These are phyloP conservation scores for Saccharomycopsis schoenii DNA, from an alignment of 805 yeast species.

Conservation along the genomic window DNA sequence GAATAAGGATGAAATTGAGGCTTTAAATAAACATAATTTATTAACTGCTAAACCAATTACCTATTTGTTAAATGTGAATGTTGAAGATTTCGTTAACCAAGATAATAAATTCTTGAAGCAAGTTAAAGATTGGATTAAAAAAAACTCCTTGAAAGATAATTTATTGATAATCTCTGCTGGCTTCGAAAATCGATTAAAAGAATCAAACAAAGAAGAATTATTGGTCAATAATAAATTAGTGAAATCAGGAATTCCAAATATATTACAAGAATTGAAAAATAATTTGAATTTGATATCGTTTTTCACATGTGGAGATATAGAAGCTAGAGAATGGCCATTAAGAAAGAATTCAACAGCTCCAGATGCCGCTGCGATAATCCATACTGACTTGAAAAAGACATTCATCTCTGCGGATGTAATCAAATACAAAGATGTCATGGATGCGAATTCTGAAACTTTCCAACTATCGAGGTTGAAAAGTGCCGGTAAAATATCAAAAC, in stretches of 20 bases:
- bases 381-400: constrained; percentile 72
- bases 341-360: constrained; percentile 70
- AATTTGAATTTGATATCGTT: constrained; percentile 66
- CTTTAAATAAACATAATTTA: constrained; percentile 61
- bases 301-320: constrained; percentile 80
- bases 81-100: constrained; percentile 50
- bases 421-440: constrained; percentile 14
- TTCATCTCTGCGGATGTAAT: constrained; percentile 71
- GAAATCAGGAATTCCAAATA: constrained; percentile 43
- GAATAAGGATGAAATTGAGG: constrained; percentile 53
- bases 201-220: constrained; percentile 14
- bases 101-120: constrained; percentile 40
- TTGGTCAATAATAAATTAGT: constrained; percentile 9
- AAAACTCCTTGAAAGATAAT: constrained; percentile 56
- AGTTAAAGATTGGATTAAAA: constrained; percentile 57
- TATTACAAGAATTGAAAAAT: constrained; percentile 56
- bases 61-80: constrained; percentile 62
- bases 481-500: constrained; percentile 49
- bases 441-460: constrained; percentile 29
- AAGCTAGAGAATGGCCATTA: constrained; percentile 85
- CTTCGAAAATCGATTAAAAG: constrained; percentile 33
- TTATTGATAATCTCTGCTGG: constrained; percentile 61
- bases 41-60: constrained; percentile 87
- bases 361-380: constrained; percentile 86
- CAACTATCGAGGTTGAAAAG: constrained; percentile 43